Base-by-base conservation (phyloP, 306 rosid species). In the Notholithocarpus densiflorus region DNA sequence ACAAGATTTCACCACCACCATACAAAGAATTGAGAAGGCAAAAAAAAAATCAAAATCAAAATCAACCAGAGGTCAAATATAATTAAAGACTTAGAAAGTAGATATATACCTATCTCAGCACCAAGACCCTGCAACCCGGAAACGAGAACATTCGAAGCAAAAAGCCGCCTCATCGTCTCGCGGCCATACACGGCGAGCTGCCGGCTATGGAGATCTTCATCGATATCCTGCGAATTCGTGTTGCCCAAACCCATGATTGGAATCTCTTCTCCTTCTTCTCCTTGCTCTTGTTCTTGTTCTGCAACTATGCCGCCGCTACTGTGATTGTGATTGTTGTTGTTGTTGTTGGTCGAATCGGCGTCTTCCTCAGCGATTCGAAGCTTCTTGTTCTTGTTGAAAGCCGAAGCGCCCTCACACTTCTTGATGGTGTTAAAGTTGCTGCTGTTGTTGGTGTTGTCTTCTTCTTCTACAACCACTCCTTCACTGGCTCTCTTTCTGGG, bases 121-220 rank as follows among this genome's bases (percentile, higher is more conserved):
- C 98, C 98, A 65, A 94, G 94, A 54, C 98, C 98, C 86, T 89
- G 97, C 87, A 94, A 72, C 85, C 98, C 98, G 2, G 97, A 92
- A 68, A 94, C 80, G 10, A 94, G 97, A 3, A 91, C 90, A 56
- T 73, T 94, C 10, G 98, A 91, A 0, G 89, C 98, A 37, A 91
- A 94, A 48, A 94, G 94, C 85, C 88, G 83, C 77, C 97, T 77
- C 98, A 94, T 94, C 4, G 98, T 89, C 86, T 94, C 98, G 24
- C 98, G 91, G 76, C 98, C 98, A 79, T 94, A 94, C 68, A 94
- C 97, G 0, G 98, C 98, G 5, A 94, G 90, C 87, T 94, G 98
- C 52, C 98, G 90, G 87, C 98, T 94, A 83, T 94, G 98, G 45
- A 94, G 91, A 87, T 94, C 97, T 89, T 94, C 98, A 80, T 94